phyloP scores from a whole-genome alignment of 495 filamentous ascomycete species.

The Rostrohypoxylon terebratum region DNA sequence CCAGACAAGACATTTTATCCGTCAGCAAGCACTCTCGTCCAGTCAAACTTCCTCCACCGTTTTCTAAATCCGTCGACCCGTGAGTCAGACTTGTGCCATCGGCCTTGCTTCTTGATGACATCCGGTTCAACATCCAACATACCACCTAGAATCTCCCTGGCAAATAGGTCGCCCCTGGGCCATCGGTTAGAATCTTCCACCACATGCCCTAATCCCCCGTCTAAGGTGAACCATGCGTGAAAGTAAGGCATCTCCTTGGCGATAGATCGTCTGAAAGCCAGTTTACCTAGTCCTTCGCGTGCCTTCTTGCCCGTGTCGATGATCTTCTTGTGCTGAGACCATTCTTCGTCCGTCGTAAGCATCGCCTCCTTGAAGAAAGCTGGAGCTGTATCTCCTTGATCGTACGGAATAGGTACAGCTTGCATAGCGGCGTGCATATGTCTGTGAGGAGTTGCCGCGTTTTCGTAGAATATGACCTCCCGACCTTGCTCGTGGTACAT shows the following conservation, averaged over 20 bases:
- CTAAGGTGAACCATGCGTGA: conserved; percentile 94
- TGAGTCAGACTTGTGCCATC: conserved; percentile 81
- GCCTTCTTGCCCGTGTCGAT: conserved; percentile 86
- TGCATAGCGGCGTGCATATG: conserved; percentile 88
- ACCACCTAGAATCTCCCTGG: conserved; percentile 89
- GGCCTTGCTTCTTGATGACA: conserved; percentile 89
- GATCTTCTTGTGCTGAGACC: conserved; percentile 93
- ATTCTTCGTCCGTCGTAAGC: conserved; percentile 86
- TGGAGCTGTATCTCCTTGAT: conserved; percentile 87
- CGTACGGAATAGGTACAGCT: conserved; percentile 87
- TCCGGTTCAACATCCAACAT: conserved; percentile 89
- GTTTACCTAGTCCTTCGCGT: conserved; percentile 74
- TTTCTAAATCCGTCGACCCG: conserved; percentile 84
- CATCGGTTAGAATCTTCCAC: conserved; percentile 89
- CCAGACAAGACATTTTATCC: conserved; percentile 30
- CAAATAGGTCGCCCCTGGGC: conserved; percentile 95
- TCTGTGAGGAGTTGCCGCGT: conserved; percentile 82
- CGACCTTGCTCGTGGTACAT: conserved; percentile 92
- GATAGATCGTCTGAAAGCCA: conserved; percentile 83
- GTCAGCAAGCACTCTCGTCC: conserved; percentile 82
- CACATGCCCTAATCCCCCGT: conserved; percentile 92
- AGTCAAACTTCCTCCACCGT: conserved; percentile 93
- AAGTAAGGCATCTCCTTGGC: conserved; percentile 99
- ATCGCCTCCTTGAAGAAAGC: conserved; percentile 98
- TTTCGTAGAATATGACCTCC: conserved; percentile 97